Evolutionary conservation across 1,139 yeast species (phyloP).

Genomic region (Zygoascus meyerae): DNA sequence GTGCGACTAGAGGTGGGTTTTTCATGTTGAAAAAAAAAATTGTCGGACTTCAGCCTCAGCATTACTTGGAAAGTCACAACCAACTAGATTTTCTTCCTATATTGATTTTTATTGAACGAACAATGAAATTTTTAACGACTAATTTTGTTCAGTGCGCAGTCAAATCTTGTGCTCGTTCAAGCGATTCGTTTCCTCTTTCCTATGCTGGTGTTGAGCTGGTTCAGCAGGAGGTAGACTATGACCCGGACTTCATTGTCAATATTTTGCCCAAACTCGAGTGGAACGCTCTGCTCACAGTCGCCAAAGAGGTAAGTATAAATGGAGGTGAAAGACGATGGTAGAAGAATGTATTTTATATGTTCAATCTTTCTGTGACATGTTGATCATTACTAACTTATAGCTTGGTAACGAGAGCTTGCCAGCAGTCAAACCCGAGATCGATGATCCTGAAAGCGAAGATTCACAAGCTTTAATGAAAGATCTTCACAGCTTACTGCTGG

Average conservation of each 20-base stretch:
- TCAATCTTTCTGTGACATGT: slow-evolving; percentile 23
- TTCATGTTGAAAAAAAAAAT: not conserved
- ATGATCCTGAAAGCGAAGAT: slow-evolving; percentile 45
- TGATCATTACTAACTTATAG: slow-evolving; percentile 15
- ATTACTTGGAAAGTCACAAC: not conserved
- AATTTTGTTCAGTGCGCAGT: slow-evolving; percentile 95
- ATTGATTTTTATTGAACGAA: slow-evolving; percentile 1
- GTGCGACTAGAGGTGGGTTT: not conserved
- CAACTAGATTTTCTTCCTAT: not conserved
- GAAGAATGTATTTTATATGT: not conserved
- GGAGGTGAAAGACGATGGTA: not conserved
- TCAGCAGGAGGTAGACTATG: slow-evolving; percentile 75
- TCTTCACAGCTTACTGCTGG: slow-evolving; percentile 70
- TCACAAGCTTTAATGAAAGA: slow-evolving; percentile 60
- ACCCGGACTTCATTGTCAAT: slow-evolving; percentile 71
- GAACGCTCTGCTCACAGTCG: slow-evolving; percentile 74
- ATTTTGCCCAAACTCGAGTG: slow-evolving; percentile 83
- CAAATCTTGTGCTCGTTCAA: slow-evolving; percentile 67
- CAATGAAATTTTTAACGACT: slow-evolving; percentile 88
- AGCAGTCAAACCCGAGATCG: slow-evolving; percentile 54
- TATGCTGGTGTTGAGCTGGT: slow-evolving; percentile 68
- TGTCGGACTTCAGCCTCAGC: not conserved
- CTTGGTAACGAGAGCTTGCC: slow-evolving; percentile 68
- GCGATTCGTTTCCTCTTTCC: slow-evolving; percentile 73
- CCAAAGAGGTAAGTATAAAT: slow-evolving; percentile 56